phyloP scores from a whole-genome alignment of 352 stramenopile genomes.

The Phytophthora agathidicida region DNA sequence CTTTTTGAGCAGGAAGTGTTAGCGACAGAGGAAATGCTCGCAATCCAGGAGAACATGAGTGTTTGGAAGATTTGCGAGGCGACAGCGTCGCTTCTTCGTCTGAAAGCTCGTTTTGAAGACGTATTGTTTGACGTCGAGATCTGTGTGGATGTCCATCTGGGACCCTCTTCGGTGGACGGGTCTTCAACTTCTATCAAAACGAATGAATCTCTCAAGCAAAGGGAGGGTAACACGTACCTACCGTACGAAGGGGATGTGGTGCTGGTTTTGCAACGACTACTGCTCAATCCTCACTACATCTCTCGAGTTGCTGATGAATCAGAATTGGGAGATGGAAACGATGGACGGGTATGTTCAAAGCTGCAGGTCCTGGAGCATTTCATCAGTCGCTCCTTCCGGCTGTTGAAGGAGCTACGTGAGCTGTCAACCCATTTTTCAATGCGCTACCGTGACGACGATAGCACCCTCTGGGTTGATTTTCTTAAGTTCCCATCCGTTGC shows the following conservation, averaged over 20 bases:
- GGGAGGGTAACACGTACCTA: conserved; percentile 44
- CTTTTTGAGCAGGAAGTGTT: conserved; percentile 50
- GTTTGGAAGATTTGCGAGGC: conserved; percentile 57
- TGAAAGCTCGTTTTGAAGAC: conserved; percentile 57
- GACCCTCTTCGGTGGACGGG: conserved; percentile 8
- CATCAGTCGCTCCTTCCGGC: conserved; percentile 55
- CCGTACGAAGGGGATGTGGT: conserved; percentile 50
- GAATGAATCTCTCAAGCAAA: conserved; percentile 39
- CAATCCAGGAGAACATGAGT: conserved; percentile 57
- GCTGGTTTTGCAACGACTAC: conserved; percentile 50
- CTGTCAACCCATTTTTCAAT: conserved; percentile 63
- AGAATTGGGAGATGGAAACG: conserved; percentile 22
- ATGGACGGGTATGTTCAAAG: conserved; percentile 40
- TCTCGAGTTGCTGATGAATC: conserved; percentile 36
- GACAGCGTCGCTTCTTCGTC: conserved; percentile 47
- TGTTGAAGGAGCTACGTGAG: conserved; percentile 61
- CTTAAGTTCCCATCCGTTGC: conserved; percentile 53
- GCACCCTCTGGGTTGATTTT: conserved; percentile 69
- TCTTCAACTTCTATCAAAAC: conserved; percentile 34
- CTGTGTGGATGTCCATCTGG: conserved; percentile 40
- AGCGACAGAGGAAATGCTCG: conserved; percentile 52
- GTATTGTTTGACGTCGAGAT: conserved; percentile 54
- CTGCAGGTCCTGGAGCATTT: conserved; percentile 58
- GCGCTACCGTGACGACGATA: conserved; percentile 47
- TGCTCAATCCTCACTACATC: conserved; percentile 51